Evolutionary conservation across 306 rosid genomes (phyloP).

Genomic region (Trifolium pratense): DNA sequence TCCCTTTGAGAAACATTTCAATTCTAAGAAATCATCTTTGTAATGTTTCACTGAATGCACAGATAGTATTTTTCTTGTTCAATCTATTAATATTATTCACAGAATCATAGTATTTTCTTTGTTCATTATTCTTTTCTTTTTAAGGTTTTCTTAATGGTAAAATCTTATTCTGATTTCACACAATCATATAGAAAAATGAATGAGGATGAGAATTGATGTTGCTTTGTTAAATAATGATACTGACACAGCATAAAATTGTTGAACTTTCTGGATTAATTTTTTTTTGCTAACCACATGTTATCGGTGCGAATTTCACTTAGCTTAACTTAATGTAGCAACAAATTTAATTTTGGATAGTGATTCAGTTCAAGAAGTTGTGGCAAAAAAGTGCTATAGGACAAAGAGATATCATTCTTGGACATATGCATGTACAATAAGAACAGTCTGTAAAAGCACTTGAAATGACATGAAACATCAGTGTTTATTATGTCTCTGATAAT

Average conservation of each 20-base stretch:
- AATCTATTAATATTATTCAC: background rate
- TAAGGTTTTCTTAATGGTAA: no score
- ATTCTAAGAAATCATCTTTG: conserved; percentile 21
- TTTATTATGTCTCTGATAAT: background rate
- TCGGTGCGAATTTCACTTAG: background rate
- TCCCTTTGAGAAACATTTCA: conserved; percentile 25
- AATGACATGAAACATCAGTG: conserved; percentile 23
- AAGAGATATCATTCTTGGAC: conserved; percentile 3
- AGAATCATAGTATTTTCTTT: background rate
- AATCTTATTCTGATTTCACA: no score
- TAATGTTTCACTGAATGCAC: background rate
- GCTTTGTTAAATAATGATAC: no score
- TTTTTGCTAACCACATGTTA: no score
- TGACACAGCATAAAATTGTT: background rate
- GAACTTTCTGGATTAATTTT: background rate
- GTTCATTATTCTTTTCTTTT: background rate
- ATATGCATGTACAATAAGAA: conserved; percentile 11
- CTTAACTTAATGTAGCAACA: background rate
- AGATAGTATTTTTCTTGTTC: background rate
- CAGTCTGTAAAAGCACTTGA: conserved; percentile 14
- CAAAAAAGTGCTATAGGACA: conserved; percentile 20
- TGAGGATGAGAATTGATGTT: no score
- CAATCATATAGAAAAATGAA: no score
- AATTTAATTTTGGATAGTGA: conserved; percentile 6
- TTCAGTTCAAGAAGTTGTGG: conserved; percentile 16